These are phyloP conservation scores for Bidens hawaiensis DNA, from an alignment of 140 eudicot genomes.

Conservation along the genomic window DNA sequence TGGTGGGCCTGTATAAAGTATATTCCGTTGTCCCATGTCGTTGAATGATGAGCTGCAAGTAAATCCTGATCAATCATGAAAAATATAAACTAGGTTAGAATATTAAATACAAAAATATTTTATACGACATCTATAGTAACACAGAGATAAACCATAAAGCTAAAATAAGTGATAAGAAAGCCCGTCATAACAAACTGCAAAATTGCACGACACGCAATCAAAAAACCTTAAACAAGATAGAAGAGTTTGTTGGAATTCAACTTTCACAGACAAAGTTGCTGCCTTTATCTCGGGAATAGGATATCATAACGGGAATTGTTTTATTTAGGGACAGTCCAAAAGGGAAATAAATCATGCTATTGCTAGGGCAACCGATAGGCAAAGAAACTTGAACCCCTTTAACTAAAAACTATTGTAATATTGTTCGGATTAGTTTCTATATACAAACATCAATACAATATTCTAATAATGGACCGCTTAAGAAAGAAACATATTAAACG, in stretches of 20 bases:
- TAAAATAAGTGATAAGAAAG: no score
- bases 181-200: no score
- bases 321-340: no score
- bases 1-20: conserved; percentile 43
- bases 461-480: background rate
- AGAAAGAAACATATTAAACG: background rate
- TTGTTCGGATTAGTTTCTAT: background rate
- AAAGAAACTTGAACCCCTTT: background rate
- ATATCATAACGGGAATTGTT: background rate
- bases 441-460: conserved; percentile 3
- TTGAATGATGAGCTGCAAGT: conserved; percentile 16
- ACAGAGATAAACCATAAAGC: no score
- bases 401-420: conserved; percentile 4
- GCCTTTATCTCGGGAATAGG: no score
- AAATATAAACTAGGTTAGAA: background rate
- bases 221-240: conserved; percentile 21
- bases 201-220: no score
- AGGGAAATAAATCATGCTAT: no score
- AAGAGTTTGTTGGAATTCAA: conserved; percentile 8
- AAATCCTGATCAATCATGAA: conserved; percentile 27
- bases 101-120: background rate
- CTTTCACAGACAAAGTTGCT: no score
- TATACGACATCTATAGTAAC: no score
- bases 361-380: background rate
- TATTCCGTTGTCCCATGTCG: conserved; percentile 51